Percentiles rank a stretch among this genome's conserved stretches.
These are phyloP conservation scores for Lachancea meyersii DNA, from an alignment of 805 yeast genomes.

Conservation along the genomic window DNA sequence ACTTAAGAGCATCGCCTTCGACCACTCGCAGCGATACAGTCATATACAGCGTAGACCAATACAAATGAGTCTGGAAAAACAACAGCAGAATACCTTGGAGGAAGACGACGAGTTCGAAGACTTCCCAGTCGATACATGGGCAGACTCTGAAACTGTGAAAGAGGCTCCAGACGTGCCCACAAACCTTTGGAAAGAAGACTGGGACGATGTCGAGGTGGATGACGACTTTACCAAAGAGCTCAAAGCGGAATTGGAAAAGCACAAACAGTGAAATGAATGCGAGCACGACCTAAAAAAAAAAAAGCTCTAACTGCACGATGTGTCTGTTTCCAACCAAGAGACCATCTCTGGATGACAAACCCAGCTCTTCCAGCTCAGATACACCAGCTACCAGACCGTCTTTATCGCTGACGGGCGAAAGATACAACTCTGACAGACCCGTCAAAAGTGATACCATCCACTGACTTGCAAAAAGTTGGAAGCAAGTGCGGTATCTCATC, in stretches of 20 bases:
- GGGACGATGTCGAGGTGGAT: constrained; percentile 94
- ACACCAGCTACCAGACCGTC: too few relatives aligned
- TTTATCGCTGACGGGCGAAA: too few relatives aligned
- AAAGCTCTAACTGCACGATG: too few relatives aligned
- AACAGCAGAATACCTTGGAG: constrained; percentile 50
- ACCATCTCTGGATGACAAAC: too few relatives aligned
- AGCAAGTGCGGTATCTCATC: too few relatives aligned
- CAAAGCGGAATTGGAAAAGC: constrained; percentile 41
- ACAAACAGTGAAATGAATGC: constrained; percentile 16
- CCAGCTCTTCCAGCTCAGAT: too few relatives aligned
- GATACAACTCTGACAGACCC: too few relatives aligned
- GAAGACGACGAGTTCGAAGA: constrained; percentile 98
- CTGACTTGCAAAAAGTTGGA: too few relatives aligned
- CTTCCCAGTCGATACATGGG: constrained; percentile 89
- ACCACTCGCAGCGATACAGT: too few relatives aligned
- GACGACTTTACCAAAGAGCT: constrained; percentile 78
- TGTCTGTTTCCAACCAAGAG: too few relatives aligned
- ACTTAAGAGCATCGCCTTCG: not conserved
- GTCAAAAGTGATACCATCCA: too few relatives aligned
- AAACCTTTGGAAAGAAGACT: constrained; percentile 90
- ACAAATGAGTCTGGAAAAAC: constrained; percentile 5
- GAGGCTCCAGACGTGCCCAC: constrained; percentile 41
- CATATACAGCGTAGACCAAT: not conserved
- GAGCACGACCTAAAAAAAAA: not conserved
- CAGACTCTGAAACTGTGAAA: constrained; percentile 47